Base-by-base conservation (phyloP, 345 rosid species). In the Lenwebbia sp. region DNA sequence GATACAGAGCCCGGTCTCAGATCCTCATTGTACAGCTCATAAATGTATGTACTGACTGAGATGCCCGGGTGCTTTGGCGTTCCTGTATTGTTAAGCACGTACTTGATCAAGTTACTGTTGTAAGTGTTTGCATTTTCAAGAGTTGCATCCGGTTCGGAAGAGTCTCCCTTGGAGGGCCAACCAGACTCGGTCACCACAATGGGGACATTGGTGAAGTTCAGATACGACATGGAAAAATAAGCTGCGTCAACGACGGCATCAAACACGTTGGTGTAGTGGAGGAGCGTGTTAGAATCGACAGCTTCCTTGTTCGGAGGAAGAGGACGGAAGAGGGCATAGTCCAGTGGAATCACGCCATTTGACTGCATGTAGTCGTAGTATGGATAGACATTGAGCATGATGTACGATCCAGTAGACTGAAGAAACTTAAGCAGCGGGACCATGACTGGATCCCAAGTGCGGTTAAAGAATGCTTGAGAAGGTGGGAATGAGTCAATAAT, bases 401-500 rank as follows among this genome's bases (percentile, higher is more conserved):
- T 89, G 14, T 92, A 93, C 0, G 99, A 94, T 7, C 96, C 94
- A 0, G 99, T 94, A 30, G 98, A 94, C 88, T 93, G 96, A 82
- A 98, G 93, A 87, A 95, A 96, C 53, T 93, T 93, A 75, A 98
- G 95, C 90, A 98, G 91, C n/a, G 99, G 98, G 54, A 95, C 95
- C 93, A 98, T 92, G 52, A 95, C 95, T 3, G 98, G 95, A 75
- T 95, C 95, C 98, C 95, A 95, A 21, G 98, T 84, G 62, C 95
- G 95, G 88, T 98, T 98, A 88, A 98, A 98, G 94, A 98, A 98
- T 54, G 99, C 99, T 88, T 98, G 99, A 52, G 99, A 98, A 82
- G 99, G 99, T 60, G 99, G 99, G 88, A 98, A 98, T 5, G 99
- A 95, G 86, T 98, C 98, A 14, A 98, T 93, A 88, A 98, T 98